Base-by-base conservation (phyloP, 495 filamentous ascomycete species). In the Penicillium chermesinum region DNA sequence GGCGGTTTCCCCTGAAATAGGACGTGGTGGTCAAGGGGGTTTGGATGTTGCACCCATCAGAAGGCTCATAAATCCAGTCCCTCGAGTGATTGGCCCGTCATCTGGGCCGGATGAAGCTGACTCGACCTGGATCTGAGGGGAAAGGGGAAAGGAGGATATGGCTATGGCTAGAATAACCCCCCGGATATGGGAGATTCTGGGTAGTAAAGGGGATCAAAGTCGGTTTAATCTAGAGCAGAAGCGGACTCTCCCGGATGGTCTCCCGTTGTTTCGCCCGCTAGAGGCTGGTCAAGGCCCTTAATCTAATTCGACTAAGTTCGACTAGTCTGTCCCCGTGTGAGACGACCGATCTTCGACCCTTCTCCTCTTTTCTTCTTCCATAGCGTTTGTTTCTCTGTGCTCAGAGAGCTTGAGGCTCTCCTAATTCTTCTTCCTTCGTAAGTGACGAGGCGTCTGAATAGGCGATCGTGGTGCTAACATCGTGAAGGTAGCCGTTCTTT, bases 371-470 rank as follows among this genome's bases (percentile, higher is more conserved):
- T 15, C 46, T 51, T 54, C 38, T 44, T 53, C 45, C 33, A 25
- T 44, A 32, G 47, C 39, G 20, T 38, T 33, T 50, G 41, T 48
- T 16, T 40, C 49, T 51, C 36, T 13, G 5, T 40, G 38, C 46
- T 45, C 40, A 32, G 44, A 44, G 59, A 50, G 59, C 59, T 63
- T 51, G 57, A 61, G 47, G 57, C 60, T 63, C 57, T 49, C 51
- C 32, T 22, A 19, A 18, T 41, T 40, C 40, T 39, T 39, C 45
- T 41, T 22, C n/a, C 27, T 38, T 50, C 16, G 19, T 35, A 10
- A 4, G 44, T 44, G 37, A 12, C 25, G 21, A 48, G 13, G 37
- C 27, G n/a, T 30, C 16, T 22, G 13, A 18, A 4, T 30, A 4
- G 14, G 16, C 19, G 21, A 15, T 22, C 19, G 14, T 40, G 36